phyloP scores from a whole-genome alignment of 306 rosid genomes.

The Arachis stenosperma region DNA sequence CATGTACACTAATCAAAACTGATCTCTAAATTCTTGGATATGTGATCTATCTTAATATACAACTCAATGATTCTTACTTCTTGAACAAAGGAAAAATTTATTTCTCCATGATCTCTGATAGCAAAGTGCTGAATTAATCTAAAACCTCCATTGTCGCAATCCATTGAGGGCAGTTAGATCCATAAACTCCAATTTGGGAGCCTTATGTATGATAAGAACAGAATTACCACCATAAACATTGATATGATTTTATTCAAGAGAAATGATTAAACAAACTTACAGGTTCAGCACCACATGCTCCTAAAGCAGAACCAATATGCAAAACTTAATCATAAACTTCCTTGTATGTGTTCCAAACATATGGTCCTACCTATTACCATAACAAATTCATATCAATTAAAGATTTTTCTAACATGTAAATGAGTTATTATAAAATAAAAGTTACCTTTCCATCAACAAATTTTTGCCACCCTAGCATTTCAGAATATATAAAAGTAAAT shows the following conservation, averaged over 20 bases:
- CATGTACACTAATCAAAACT: conserved; percentile 31
- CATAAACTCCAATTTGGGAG: conserved; percentile 76
- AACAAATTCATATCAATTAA: conserved; percentile 6
- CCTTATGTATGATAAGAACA: conserved; percentile 50
- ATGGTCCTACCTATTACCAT: conserved; percentile 67
- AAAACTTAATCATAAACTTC: conserved; percentile 75
- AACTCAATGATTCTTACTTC: conserved; percentile 53
- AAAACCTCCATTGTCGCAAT: conserved; percentile 70
- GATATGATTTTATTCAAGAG: background rate
- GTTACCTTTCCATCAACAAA: conserved; percentile 63
- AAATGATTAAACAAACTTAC: conserved; percentile 50
- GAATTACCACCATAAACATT: background rate
- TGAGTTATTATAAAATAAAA: background rate
- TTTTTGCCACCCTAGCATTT: conserved; percentile 75
- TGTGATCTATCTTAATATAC: conserved; percentile 13
- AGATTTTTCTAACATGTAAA: background rate
- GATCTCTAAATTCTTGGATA: background rate
- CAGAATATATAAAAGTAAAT: conserved; percentile 15
- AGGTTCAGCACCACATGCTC: conserved; percentile 73
- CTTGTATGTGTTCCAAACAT: conserved; percentile 75
- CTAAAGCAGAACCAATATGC: conserved; percentile 71
- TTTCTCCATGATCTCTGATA: conserved; percentile 63
- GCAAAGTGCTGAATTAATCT: background rate
- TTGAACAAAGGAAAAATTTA: conserved; percentile 64
- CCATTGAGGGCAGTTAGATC: conserved; percentile 87